A percentile compares a stretch with the other conserved stretches of the same genome.
These are phyloP conservation scores for Phytopythium vexans DNA, from an alignment of 352 stramenopile species.

Conservation along the genomic window DNA sequence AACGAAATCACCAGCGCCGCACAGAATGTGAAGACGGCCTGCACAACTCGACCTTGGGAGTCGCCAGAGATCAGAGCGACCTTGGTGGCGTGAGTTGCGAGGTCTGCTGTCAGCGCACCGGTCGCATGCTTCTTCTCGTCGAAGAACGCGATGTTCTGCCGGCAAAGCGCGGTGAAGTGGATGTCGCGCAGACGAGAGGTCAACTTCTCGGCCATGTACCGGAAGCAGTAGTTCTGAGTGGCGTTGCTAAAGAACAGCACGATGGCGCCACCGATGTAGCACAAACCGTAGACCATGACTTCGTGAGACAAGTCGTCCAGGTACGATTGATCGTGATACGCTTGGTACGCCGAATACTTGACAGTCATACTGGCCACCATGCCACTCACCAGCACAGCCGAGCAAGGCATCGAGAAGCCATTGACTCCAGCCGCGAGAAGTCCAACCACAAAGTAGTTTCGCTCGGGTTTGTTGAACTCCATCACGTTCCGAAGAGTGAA, in stretches of 20 bases:
- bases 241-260: conserved; percentile 13
- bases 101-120: conserved; percentile 43
- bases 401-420: conserved; percentile 25
- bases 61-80: conserved; percentile 48
- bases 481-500: conserved; percentile 47
- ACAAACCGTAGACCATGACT: conserved; percentile 19
- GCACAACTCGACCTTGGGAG: conserved; percentile 36
- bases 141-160: conserved; percentile 65
- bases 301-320: conserved; percentile 23
- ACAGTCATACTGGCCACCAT: conserved; percentile 37
- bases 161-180: conserved; percentile 38
- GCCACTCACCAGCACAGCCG: conserved; percentile 25
- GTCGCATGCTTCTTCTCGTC: conserved; percentile 62
- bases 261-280: conserved; percentile 20
- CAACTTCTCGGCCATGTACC: conserved; percentile 46
- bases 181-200: conserved; percentile 38
- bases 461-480: conserved; percentile 20
- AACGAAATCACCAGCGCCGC: conserved; percentile 65
- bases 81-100: conserved; percentile 49
- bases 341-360: conserved; percentile 26
- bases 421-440: conserved; percentile 12
- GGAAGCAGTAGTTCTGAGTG: conserved; percentile 32
- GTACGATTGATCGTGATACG: conserved; percentile 10
- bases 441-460: conserved; percentile 21
- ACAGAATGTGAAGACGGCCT: conserved; percentile 49